Percentiles rank a stretch among this genome's conserved stretches.
These are phyloP conservation scores for Mortierella antarctica DNA, from an alignment of 192 early-diverging fungal genomes.

Conservation along the genomic window DNA sequence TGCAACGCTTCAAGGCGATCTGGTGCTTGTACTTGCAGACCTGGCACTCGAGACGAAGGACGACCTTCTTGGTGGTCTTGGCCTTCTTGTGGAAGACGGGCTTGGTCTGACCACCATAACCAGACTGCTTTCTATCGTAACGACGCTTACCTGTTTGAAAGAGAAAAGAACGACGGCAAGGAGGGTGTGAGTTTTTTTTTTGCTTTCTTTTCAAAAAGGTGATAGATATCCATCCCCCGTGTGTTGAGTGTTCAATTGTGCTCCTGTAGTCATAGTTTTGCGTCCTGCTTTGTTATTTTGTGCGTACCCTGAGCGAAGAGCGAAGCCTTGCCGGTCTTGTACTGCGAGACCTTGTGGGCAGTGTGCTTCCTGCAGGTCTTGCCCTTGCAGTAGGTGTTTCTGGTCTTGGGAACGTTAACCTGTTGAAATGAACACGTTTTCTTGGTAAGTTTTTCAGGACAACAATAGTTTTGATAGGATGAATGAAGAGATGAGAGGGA, in stretches of 20 bases:
- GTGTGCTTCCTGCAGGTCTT: constrained; percentile 98
- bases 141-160: constrained; percentile 75
- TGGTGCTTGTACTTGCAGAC: constrained; percentile 99
- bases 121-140: constrained; percentile 99
- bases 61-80: constrained; percentile 99
- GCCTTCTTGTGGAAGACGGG: constrained; percentile 99
- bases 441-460: not conserved
- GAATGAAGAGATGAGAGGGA: not conserved
- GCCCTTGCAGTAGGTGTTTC: constrained; percentile 99
- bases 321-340: constrained; percentile 99
- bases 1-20: constrained; percentile 98
- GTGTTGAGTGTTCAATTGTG: too few relatives aligned
- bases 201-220: too few relatives aligned
- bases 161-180: not conserved
- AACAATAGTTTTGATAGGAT: not conserved
- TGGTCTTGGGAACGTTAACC: constrained; percentile 99
- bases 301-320: constrained; percentile 95
- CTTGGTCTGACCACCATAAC: constrained; percentile 99
- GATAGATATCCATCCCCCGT: too few relatives aligned
- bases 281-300: too few relatives aligned
- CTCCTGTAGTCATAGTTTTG: too few relatives aligned
- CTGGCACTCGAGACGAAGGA: constrained; percentile 98
- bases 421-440: not conserved
- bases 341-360: constrained; percentile 99
- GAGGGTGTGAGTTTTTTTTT: not conserved